These are phyloP conservation scores for Prillingera fragicola DNA, from an alignment of 1,284 basidiomycete genomes.

Conservation along the genomic window DNA sequence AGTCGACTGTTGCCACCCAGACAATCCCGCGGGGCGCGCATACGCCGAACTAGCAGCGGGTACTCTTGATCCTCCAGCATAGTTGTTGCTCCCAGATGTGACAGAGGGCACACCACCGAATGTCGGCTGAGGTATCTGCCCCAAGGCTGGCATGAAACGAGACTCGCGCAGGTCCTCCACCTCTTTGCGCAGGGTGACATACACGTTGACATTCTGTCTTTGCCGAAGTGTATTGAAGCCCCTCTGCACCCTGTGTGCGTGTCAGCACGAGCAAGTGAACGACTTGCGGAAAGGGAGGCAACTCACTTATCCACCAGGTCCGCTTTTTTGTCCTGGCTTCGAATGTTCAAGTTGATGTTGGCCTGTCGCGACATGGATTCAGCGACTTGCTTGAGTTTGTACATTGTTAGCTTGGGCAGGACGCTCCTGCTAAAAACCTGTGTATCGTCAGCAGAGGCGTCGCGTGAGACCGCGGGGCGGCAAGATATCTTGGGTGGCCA, in stretches of 20 bases:
- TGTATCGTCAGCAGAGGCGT: not conserved
- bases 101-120: constrained; percentile 25
- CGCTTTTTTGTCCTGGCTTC: constrained; percentile 33
- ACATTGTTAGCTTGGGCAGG: constrained; percentile 29
- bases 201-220: constrained; percentile 12
- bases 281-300: not conserved
- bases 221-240: constrained; percentile 24
- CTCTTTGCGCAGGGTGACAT: constrained; percentile 19
- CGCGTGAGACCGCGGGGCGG: too few relatives aligned
- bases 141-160: not conserved
- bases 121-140: constrained; percentile 16
- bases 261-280: not conserved
- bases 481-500: too few relatives aligned
- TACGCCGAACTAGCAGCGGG: not conserved
- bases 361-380: constrained; percentile 16
- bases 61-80: not conserved
- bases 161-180: constrained; percentile 12
- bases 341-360: constrained; percentile 17
- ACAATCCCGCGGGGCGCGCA: constrained; percentile 1
- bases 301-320: constrained; percentile 37
- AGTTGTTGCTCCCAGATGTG: not conserved
- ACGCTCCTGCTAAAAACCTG: constrained; percentile 30
- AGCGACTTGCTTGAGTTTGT: constrained; percentile 26
- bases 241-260: constrained; percentile 15
- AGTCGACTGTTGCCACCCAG: not conserved